A percentile compares a stretch with the other conserved stretches of the same genome.
Evolutionary conservation across 169 alveolate genomes (phyloP).

Genomic region (Cryptosporidium muris): DNA sequence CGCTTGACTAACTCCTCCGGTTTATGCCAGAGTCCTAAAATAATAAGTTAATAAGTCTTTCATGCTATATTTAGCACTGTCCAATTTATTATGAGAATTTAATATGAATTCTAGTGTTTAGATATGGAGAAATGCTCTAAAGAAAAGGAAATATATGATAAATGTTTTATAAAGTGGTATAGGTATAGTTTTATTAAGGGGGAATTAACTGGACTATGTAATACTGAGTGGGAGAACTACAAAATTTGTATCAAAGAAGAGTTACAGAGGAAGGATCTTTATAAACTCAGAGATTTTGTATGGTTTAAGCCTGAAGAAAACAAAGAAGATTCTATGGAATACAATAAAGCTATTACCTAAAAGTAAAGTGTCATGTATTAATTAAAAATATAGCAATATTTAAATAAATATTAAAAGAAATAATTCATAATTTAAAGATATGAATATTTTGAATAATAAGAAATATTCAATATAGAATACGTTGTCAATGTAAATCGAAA

Average conservation of each 20-base stretch:
- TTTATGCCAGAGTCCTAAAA: too few relatives aligned
- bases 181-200: constrained; percentile 10
- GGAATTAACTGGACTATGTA: constrained; percentile 14
- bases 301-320: background rate
- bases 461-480: background rate
- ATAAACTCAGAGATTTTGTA: constrained; percentile 2
- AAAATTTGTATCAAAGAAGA: constrained; percentile 19
- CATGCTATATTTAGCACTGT: too few relatives aligned
- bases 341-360: background rate
- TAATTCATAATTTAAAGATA: background rate
- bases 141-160: constrained; percentile 27
- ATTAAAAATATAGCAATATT: background rate
- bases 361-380: background rate
- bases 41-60: too few relatives aligned
- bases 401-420: too few relatives aligned
- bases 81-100: too few relatives aligned
- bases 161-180: constrained; percentile 26
- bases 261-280: constrained; percentile 12
- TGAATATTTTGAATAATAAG: background rate
- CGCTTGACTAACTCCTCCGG: too few relatives aligned
- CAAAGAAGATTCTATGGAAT: background rate
- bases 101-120: too few relatives aligned
- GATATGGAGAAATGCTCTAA: constrained; percentile 24
- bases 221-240: constrained; percentile 28
- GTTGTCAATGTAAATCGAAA: too few relatives aligned